phyloP scores from a whole-genome alignment of 2,329 filamentous ascomycete species.

The Mycocentrospora acerina region DNA sequence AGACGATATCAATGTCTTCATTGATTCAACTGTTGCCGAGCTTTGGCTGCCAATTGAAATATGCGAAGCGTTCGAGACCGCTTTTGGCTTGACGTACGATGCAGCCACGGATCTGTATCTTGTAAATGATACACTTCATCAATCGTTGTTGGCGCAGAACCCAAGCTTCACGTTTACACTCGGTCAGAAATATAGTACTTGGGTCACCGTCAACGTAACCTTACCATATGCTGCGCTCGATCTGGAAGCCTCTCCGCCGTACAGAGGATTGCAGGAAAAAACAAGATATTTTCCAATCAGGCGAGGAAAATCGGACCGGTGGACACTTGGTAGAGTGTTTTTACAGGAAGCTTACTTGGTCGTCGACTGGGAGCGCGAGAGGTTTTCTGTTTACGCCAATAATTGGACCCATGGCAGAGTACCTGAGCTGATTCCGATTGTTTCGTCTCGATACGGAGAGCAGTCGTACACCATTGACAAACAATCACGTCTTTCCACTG shows the following conservation, averaged over 20 bases:
- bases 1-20: constrained; percentile 45
- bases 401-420: constrained; percentile 33
- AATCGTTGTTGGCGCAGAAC: constrained; percentile 49
- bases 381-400: constrained; percentile 49
- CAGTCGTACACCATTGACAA: constrained; percentile 1
- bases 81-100: constrained; percentile 67
- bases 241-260: constrained; percentile 47
- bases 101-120: constrained; percentile 65
- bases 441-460: constrained; percentile 28
- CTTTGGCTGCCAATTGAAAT: constrained; percentile 53
- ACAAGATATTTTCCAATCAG: constrained; percentile 69
- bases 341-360: constrained; percentile 65
- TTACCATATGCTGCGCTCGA: constrained; percentile 55
- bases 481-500: constrained; percentile 21
- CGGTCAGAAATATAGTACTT: constrained; percentile 36
- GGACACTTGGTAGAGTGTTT: constrained; percentile 67
- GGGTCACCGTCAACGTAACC: constrained; percentile 46
- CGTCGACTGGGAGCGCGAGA: constrained; percentile 51
- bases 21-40: constrained; percentile 53
- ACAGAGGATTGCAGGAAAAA: constrained; percentile 60
- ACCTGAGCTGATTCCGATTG: constrained; percentile 35
- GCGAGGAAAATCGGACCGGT: constrained; percentile 56
- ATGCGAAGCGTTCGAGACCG: constrained; percentile 65
- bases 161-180: constrained; percentile 49
- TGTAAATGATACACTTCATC: constrained; percentile 59